Base-by-base conservation (phyloP, 495 filamentous ascomycete genomes). In the Platismatia glauca region DNA sequence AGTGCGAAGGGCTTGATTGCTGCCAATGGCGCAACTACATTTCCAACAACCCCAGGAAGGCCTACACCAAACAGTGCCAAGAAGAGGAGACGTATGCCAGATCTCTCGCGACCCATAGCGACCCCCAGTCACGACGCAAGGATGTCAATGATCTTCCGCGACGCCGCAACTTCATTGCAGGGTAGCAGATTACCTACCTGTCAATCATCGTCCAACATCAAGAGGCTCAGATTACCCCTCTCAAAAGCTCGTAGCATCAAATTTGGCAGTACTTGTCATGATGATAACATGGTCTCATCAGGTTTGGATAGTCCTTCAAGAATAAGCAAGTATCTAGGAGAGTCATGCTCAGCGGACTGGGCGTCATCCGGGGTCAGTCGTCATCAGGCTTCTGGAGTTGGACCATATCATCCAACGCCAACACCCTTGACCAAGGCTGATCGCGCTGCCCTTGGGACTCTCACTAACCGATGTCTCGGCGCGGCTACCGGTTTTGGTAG, bases 61-160 rank as follows among this genome's bases (percentile, higher is more conserved):
- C 35, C 60, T 18, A n/a, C 56, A 11, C 34, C 68, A n/a, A 69
- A 69, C 50, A 67, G 56, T 56, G 62, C 50, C 12, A 65, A 58
- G 43, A 69, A 64, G 59, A 64, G 65, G 55, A 58, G 48, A 55
- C 56, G 33, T 31, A 31, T 55, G 38, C 65, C 62, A 33, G 43
- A 67, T 33, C 65, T 69, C 20, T 63, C 59, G 18, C 59, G 68
- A 27, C 39, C 63, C 24, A 44, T 35, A n/a, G 43, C 63, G n/a
- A 63, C 56, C 52, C 60, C 60, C 9, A 53, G 68, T 55, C 63
- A 63, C 55, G 38, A 41, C 16, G 60, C 58, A 27, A 67, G 56
- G 55, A 67, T 67, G 52, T 67, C 65, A n/a, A 59, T 31, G 35
- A 59, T 67, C n/a, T 69, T 67, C 34, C 65, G 59, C 24, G 60